These are phyloP conservation scores for Aspergillus sp. DNA, from an alignment of 2,329 filamentous ascomycete species.

Conservation along the genomic window DNA sequence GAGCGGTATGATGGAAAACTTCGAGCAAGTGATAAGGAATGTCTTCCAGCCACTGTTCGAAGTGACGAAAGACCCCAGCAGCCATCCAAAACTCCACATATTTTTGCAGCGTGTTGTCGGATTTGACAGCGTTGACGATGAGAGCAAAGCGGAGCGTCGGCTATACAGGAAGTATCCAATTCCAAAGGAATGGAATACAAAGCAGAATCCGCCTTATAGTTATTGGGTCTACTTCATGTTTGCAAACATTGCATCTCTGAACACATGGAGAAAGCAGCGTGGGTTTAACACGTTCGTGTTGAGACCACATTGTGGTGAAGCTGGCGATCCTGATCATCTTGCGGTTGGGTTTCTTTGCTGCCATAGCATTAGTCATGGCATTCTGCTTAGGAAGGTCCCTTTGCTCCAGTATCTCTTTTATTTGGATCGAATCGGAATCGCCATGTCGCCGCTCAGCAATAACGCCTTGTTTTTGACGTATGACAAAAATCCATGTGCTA, in stretches of 20 bases:
- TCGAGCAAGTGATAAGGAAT: constrained; percentile 86
- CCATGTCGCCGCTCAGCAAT: constrained; percentile 98
- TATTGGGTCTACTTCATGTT: constrained; percentile 99
- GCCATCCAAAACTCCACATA: constrained; percentile 88
- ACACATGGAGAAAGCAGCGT: constrained; percentile 83
- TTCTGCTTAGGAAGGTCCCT: constrained; percentile 89
- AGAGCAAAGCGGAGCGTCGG: constrained; percentile 92
- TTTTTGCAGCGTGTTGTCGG: constrained; percentile 95
- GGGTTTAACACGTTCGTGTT: constrained; percentile 96
- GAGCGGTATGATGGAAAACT: constrained; percentile 80
- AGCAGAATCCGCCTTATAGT: constrained; percentile 95
- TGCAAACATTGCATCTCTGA: constrained; percentile 88
- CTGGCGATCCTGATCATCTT: constrained; percentile 93
- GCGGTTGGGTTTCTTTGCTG: constrained; percentile 88
- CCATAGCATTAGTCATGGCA: constrained; percentile 94
- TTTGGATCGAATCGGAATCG: constrained; percentile 94
- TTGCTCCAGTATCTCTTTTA: constrained; percentile 97
- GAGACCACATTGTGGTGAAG: constrained; percentile 92
- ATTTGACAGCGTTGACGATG: constrained; percentile 96
- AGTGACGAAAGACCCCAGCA: constrained; percentile 81
- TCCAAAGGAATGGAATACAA: constrained; percentile 82
- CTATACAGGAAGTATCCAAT: constrained; percentile 95
- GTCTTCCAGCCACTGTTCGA: constrained; percentile 93
- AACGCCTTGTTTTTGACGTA: constrained; percentile 96
- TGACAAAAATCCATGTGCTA: constrained; percentile 92